Percentiles rank a stretch among this genome's conserved stretches.
Conservation (phyloP, 2,329 filamentous ascomycete species). For the Penicillium capsulatum region DNA sequence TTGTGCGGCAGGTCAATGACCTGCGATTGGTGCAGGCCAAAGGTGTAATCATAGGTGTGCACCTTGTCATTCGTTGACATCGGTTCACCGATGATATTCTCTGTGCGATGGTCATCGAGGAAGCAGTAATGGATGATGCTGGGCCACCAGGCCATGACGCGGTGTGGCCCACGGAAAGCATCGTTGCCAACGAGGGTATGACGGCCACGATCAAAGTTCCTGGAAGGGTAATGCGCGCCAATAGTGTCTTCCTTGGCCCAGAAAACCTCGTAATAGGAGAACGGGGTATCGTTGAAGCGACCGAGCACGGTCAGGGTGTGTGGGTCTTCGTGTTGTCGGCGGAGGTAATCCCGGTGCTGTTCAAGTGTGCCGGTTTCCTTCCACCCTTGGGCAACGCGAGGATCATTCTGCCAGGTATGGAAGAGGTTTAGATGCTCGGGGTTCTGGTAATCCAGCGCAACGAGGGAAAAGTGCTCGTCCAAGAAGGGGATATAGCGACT, state of each 20-base stretch:
- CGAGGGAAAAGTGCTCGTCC: constrained; percentile 69
- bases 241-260: constrained; percentile 65
- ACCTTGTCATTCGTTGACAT: constrained; percentile 66
- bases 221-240: constrained; percentile 54
- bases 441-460: constrained; percentile 63
- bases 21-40: constrained; percentile 67
- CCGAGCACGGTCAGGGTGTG: constrained; percentile 68
- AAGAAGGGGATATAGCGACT: constrained; percentile 73
- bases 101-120: constrained; percentile 54
- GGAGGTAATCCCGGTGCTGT: constrained; percentile 67
- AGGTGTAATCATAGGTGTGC: constrained; percentile 67
- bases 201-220: constrained; percentile 56
- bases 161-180: constrained; percentile 52
- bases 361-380: constrained; percentile 72
- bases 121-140: constrained; percentile 56
- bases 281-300: constrained; percentile 64
- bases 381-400: constrained; percentile 73
- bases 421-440: constrained; percentile 63
- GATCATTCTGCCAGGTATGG: constrained; percentile 78
- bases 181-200: constrained; percentile 57
- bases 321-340: constrained; percentile 63
- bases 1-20: constrained; percentile 69
- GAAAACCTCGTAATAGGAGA: constrained; percentile 76
- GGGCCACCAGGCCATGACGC: constrained; percentile 56
- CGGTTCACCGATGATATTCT: constrained; percentile 59